A percentile compares a stretch with the other conserved stretches of the same genome.
These are phyloP conservation scores for Suhomyces bribrorum DNA, from an alignment of 1,139 yeast species.

Conservation along the genomic window DNA sequence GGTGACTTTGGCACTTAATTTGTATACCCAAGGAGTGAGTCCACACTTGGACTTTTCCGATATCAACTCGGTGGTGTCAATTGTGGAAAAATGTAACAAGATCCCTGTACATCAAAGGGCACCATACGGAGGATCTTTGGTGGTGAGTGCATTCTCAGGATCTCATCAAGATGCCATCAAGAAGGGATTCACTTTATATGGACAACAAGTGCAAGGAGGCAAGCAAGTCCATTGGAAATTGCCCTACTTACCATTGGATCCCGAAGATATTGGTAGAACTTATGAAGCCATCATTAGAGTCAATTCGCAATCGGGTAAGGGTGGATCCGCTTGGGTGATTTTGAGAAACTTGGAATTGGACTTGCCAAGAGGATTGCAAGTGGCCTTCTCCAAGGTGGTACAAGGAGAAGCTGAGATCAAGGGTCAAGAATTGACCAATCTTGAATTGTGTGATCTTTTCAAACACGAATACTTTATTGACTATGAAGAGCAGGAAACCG, in stretches of 20 bases:
- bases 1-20: slow-evolving; percentile 86
- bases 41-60: slow-evolving; percentile 90
- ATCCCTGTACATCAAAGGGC: slow-evolving; percentile 92
- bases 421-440: slow-evolving; percentile 81
- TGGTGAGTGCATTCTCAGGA: slow-evolving; percentile 94
- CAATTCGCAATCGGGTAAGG: slow-evolving; percentile 97
- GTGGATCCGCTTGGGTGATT: slow-evolving; percentile 98
- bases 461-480: slow-evolving; percentile 68
- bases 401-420: slow-evolving; percentile 77
- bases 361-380: slow-evolving; percentile 88
- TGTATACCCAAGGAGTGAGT: slow-evolving; percentile 90
- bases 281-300: slow-evolving; percentile 98
- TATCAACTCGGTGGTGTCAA: slow-evolving; percentile 74
- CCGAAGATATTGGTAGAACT: slow-evolving; percentile 92
- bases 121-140: slow-evolving; percentile 95
- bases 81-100: slow-evolving; percentile 92
- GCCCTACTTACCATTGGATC: slow-evolving; percentile 95
- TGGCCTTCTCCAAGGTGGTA: slow-evolving; percentile 82
- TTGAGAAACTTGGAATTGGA: slow-evolving; percentile 85
- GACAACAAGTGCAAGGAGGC: slow-evolving; percentile 35
- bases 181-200: slow-evolving; percentile 79
- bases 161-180: slow-evolving; percentile 98
- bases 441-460: slow-evolving; percentile 77
- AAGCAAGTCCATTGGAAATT: slow-evolving; percentile 64
- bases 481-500: slow-evolving; percentile 36